phyloP scores from a whole-genome alignment of 352 stramenopile species.

The Phytophthora nicotianae region DNA sequence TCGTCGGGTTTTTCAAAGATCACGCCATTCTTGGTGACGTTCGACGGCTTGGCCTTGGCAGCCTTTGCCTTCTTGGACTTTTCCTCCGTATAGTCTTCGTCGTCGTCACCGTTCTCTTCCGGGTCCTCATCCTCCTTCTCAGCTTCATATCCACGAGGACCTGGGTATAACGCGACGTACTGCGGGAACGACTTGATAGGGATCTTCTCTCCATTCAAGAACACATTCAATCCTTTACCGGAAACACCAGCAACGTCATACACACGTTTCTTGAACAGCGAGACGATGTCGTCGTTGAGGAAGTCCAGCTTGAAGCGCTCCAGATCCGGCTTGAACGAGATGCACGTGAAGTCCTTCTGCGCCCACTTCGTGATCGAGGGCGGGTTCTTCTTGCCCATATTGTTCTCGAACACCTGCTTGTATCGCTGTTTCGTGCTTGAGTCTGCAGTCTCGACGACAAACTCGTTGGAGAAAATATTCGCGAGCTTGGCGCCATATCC shows the following conservation, averaged over 20 bases:
- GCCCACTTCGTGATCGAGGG: constrained; percentile 86
- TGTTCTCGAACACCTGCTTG: constrained; percentile 89
- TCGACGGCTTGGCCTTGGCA: constrained; percentile 37
- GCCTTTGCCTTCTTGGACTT: constrained; percentile 35
- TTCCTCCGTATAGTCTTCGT: constrained; percentile 38
- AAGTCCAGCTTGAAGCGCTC: constrained; percentile 91
- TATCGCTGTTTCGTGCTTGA: constrained; percentile 93
- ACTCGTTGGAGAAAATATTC: constrained; percentile 99
- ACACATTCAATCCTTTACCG: constrained; percentile 92
- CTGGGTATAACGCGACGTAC: constrained; percentile 93
- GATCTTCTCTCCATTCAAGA: constrained; percentile 94
- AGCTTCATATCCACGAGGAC: constrained; percentile 35
- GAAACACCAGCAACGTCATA: constrained; percentile 97
- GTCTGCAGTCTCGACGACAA: constrained; percentile 98
- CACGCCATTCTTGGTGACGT: constrained; percentile 50
- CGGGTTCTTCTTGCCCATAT: constrained; percentile 94
- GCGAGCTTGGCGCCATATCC: constrained; percentile 99
- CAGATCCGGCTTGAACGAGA: constrained; percentile 97
- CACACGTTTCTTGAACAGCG: constrained; percentile 96
- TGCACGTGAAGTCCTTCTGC: constrained; percentile 94
- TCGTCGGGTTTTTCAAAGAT: constrained; percentile 95
- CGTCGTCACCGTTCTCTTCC: constrained; percentile 35
- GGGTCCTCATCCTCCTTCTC: constrained; percentile 42
- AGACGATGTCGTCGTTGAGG: constrained; percentile 94
- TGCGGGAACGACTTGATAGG: constrained; percentile 93